These are phyloP conservation scores for Claviceps spartinae DNA, from an alignment of 2,329 filamentous ascomycete species.

Conservation along the genomic window DNA sequence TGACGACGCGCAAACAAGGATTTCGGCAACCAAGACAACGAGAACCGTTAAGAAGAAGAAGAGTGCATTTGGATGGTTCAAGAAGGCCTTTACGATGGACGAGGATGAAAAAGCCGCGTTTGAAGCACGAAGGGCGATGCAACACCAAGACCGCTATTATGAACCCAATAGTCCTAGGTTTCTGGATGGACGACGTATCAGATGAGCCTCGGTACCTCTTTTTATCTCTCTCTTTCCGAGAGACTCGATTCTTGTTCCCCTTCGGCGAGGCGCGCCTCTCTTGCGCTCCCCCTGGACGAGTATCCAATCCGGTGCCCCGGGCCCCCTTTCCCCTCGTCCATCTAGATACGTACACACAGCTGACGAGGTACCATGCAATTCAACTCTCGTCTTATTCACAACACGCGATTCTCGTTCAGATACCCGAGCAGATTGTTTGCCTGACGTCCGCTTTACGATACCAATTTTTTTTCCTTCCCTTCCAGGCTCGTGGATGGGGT, in stretches of 20 bases:
- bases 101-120: slow-evolving; percentile 49
- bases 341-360: no score
- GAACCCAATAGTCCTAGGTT: slow-evolving; percentile 37
- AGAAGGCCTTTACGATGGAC: slow-evolving; percentile 52
- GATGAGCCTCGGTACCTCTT: slow-evolving; percentile 5
- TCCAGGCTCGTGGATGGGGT: no score
- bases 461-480: no score
- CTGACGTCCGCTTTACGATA: no score
- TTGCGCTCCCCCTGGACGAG: no score
- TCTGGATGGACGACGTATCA: slow-evolving; percentile 40
- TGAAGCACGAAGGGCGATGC: slow-evolving; percentile 38
- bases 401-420: no score
- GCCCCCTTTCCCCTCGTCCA: no score
- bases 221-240: neutral
- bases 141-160: slow-evolving; percentile 34
- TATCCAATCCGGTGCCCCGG: no score
- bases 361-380: no score
- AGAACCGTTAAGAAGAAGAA: slow-evolving; percentile 49
- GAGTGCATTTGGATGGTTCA: slow-evolving; percentile 54
- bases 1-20: slow-evolving; percentile 17
- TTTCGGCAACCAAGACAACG: slow-evolving; percentile 15
- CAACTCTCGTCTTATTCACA: no score
- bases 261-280: no score
- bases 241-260: neutral
- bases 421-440: no score